These are phyloP conservation scores for Agmasoma carcini DNA, from an alignment of 371 early-diverging fungal species.

Conservation along the genomic window DNA sequence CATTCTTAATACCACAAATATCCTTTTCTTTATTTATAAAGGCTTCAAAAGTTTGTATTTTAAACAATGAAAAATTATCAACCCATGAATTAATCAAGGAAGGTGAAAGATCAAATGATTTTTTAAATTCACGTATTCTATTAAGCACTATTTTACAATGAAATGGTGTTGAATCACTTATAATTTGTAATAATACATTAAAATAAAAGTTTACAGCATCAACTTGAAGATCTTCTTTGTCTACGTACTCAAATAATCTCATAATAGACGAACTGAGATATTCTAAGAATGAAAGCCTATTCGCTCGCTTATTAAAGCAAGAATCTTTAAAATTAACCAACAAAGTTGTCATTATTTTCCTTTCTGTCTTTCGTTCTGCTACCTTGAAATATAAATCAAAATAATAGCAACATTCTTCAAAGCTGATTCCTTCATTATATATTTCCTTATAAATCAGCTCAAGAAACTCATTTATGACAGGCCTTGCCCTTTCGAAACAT, in stretches of 20 bases:
- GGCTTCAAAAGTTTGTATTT: background rate
- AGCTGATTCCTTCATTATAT: conserved; percentile 12
- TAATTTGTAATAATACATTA: background rate
- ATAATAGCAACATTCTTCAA: conserved; percentile 31
- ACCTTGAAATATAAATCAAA: conserved; percentile 45
- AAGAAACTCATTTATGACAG: conserved; percentile 28
- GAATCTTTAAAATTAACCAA: conserved; percentile 37
- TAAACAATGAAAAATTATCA: background rate
- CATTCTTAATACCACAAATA: conserved; percentile 12
- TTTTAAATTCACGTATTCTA: background rate
- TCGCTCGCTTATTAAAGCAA: background rate
- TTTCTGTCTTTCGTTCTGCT: conserved; percentile 27
- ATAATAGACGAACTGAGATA: background rate
- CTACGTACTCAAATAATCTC: background rate
- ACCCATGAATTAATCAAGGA: background rate
- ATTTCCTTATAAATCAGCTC: conserved; percentile 32
- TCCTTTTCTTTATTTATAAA: conserved; percentile 1
- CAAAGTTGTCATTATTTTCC: conserved; percentile 43
- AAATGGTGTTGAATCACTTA: background rate
- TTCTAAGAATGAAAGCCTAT: background rate
- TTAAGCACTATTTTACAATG: background rate
- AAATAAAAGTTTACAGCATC: background rate
- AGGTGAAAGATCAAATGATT: background rate
- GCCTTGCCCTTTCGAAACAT: conserved; percentile 13
- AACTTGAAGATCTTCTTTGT: background rate